phyloP scores from a whole-genome alignment of 352 stramenopile genomes.

The Globisporangium yorkense region DNA sequence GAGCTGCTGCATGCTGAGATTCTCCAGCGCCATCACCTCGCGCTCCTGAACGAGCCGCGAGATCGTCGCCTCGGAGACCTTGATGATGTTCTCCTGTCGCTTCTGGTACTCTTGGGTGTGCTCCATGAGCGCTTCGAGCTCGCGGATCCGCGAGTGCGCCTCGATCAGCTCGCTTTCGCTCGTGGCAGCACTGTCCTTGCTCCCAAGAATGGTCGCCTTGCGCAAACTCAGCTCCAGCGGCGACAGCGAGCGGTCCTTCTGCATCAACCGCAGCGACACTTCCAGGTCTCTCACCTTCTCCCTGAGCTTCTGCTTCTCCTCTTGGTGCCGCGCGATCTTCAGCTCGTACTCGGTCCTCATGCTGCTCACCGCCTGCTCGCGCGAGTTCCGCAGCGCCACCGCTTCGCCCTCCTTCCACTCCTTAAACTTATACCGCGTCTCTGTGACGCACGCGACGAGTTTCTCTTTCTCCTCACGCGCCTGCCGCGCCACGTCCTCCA shows the following conservation, averaged over 20 bases:
- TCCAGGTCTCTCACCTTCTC: conserved; percentile 74
- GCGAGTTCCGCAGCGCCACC: conserved; percentile 21
- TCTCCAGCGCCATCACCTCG: conserved; percentile 36
- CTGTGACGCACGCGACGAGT: conserved; percentile 41
- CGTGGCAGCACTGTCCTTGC: conserved; percentile 33
- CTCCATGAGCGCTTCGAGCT: conserved; percentile 49
- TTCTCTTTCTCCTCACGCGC: conserved; percentile 54
- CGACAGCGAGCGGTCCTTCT: conserved; percentile 56
- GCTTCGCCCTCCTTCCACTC: conserved; percentile 64
- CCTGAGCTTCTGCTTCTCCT: conserved; percentile 69
- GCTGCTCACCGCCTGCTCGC: conserved; percentile 42
- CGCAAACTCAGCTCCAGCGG: conserved; percentile 55
- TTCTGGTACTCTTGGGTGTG: conserved; percentile 54
- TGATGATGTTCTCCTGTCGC: conserved; percentile 58
- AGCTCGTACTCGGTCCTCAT: conserved; percentile 61
- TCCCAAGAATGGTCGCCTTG: conserved; percentile 51
- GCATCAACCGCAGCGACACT: conserved; percentile 52
- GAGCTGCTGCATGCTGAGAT: conserved; percentile 33
- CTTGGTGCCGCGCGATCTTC: conserved; percentile 56
- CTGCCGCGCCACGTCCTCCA: conserved; percentile 43
- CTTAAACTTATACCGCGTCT: conserved; percentile 50
- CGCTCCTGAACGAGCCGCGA: conserved; percentile 55
- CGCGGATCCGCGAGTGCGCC: conserved; percentile 36
- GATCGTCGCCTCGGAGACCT: conserved; percentile 54
- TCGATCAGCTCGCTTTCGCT: conserved; percentile 56